Base-by-base conservation (phyloP, 1,284 basidiomycete species). In the Apiotrichum brassicae region DNA sequence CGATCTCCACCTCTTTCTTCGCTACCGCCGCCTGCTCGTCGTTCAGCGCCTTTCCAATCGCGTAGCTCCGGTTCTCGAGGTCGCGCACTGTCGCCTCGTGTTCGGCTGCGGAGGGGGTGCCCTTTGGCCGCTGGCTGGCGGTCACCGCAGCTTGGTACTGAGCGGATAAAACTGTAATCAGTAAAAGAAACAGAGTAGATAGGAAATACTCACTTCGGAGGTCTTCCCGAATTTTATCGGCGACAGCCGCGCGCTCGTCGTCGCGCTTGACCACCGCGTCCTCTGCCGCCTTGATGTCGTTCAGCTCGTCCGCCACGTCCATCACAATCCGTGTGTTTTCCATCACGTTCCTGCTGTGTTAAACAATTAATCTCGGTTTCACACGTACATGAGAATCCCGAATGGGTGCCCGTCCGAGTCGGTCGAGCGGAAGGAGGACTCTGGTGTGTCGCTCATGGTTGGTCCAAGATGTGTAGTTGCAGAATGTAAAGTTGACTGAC, bases 1-100 rank as follows among this genome's bases (percentile, higher is more conserved):
- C 52, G 48, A 72, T 48, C 49, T 72, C 70, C 7, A 55, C 61
- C 49, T 72, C 68, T 37, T 60, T 59, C 46, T 63, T 63, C 3
- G 58, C 59, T 18, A 67, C 53, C 14, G 20, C 34, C 9, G 57
- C 55, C 54, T 66, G 60, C 43, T 68, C 68, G 49, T 71, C 68
- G 43, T 63, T 67, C 24, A 72, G 46, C 36, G 59, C 51, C 50
- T 71, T 71, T 11, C 59, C 61, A n/a, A 57, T 46, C 3, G 60
- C 40, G 28, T 62, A 63, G 41, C 67, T 63, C 53, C 69, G 55
- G 20, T 63, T 51, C 40, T 71, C 65, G 18, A 72, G 59, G 4
- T 52, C 23, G 9, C 59, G 51, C 5, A 70, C 60, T 38, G 63
- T 57, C 3, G 52, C 47, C 34, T 68, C 62, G 52, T 72, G 66